Conservation (phyloP, 768 basidiomycete species). For the Lactifluus rugatus region DNA sequence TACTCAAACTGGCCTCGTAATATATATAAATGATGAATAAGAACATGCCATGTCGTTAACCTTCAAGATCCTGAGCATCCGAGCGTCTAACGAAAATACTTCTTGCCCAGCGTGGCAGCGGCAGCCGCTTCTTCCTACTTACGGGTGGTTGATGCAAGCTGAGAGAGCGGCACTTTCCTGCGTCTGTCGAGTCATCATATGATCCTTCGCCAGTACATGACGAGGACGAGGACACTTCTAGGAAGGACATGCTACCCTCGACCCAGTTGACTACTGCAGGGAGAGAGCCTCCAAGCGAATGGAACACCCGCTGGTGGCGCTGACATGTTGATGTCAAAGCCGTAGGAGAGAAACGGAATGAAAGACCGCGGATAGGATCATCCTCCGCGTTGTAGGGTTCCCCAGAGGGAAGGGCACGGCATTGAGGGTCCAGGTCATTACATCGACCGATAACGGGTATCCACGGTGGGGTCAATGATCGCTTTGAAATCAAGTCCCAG, state of each 20-base stretch:
- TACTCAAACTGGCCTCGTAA: neutral
- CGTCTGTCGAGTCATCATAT: neutral
- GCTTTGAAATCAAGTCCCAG: slow-evolving; percentile 3
- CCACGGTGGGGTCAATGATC: slow-evolving; percentile 10
- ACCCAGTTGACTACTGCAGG: slow-evolving; percentile 4
- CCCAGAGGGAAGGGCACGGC: neutral
- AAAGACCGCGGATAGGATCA: slow-evolving; percentile 7
- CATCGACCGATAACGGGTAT: neutral
- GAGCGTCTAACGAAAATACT: neutral
- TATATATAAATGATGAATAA: neutral
- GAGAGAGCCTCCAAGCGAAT: neutral
- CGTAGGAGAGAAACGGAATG: slow-evolving; percentile 8
- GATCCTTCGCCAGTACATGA: neutral
- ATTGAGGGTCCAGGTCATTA: neutral
- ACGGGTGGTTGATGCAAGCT: neutral
- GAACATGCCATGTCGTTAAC: neutral
- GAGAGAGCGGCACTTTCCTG: neutral
- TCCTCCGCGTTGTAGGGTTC: neutral
- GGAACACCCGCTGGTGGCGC: slow-evolving; percentile 6
- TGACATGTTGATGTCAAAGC: slow-evolving; percentile 10
- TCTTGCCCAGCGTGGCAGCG: slow-evolving; percentile 9
- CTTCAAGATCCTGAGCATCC: neutral
- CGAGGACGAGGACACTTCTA: neutral
- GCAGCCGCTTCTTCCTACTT: neutral
- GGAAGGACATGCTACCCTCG: neutral